Conservation (phyloP, 495 filamentous ascomycete species). For the Penicillium salamii region DNA sequence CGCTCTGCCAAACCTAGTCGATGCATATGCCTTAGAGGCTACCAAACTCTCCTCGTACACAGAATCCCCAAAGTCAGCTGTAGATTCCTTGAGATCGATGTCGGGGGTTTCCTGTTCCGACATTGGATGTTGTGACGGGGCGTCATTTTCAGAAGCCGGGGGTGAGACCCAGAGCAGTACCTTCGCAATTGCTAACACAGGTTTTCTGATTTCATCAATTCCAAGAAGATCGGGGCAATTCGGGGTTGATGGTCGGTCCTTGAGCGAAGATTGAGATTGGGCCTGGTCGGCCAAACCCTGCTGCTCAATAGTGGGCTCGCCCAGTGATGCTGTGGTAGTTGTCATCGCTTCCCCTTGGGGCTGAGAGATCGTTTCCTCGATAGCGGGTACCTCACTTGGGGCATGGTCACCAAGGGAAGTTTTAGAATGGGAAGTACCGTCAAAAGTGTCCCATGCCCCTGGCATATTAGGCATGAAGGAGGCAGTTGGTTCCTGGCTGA, state of each 20-base stretch:
- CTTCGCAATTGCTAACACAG: conserved; percentile 33
- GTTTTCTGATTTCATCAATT: conserved; percentile 29
- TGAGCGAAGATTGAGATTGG: conserved; percentile 9
- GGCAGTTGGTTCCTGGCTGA: conserved; percentile 43
- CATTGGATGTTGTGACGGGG: conserved; percentile 1
- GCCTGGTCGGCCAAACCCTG: conserved; percentile 5
- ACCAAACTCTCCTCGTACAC: conserved; percentile 26
- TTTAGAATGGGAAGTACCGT: conserved; percentile 5
- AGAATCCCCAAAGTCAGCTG: conserved; percentile 18
- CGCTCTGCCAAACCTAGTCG: conserved; percentile 19
- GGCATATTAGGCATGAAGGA: conserved; percentile 52
- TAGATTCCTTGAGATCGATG: conserved; percentile 23
- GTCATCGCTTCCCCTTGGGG: conserved; percentile 24
- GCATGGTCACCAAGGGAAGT: neutral
- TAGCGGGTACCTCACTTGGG: neutral
- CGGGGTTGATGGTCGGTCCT: conserved; percentile 18
- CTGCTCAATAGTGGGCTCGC: conserved; percentile 14
- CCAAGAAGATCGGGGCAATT: conserved; percentile 20
- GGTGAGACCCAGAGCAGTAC: conserved; percentile 38
- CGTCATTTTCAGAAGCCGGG: conserved; percentile 6
- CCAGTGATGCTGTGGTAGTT: conserved; percentile 23
- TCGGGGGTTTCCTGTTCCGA: conserved; percentile 9
- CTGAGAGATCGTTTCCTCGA: neutral
- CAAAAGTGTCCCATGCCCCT: conserved; percentile 56
- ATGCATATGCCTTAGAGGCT: conserved; percentile 25